Base-by-base conservation (phyloP, 179 eudicot genomes). In the Pouteria campechiana region DNA sequence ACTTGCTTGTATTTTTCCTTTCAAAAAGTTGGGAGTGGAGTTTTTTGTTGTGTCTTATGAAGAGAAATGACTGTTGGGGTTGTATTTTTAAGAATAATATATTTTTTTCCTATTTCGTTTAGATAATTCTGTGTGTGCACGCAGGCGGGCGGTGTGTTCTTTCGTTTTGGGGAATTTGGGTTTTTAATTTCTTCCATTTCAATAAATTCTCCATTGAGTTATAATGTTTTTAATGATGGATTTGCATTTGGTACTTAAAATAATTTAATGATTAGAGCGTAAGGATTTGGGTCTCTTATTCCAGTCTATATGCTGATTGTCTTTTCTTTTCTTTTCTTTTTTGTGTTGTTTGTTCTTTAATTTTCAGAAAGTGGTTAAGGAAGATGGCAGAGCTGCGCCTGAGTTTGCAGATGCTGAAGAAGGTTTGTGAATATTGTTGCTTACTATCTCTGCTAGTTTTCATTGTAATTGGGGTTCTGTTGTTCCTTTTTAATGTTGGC, bases 361-460 rank as follows among this genome's bases (percentile, higher is more conserved):
- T 29, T 55, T 44, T 45, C 78, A 87, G 96, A 80, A 65, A 41
- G 80, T 60, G 53, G 73, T 83, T 47, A 73, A 79, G 51, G 84
- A 83, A 70, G 87, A 80, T 60, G 94, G 96, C 57, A 65, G 49
- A 23, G 69, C 63, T 68, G 57, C 73, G 30, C 96, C 96, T 20
- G 96, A 87, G 57, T 87, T 83, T 46, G 94, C 92, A 6, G 92
- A 87, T 37, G 84, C 54, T 1, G 94, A 83, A 35, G 96, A 87
- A 60, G 56, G 94, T 87, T 57, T 72, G 69, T 57, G 25, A 21
- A 25, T 25, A 14, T 21, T 36, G 4, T 25, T 15, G 37, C 37
- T 30, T 25, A n/a, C n/a, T n/a, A n/a, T n/a, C n/a, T n/a, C n/a
- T n/a, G n/a, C n/a, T n/a, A n/a, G n/a, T n/a, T n/a, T n/a, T n/a